Evolutionary conservation across 129 eudicot species (phyloP).

Genomic region (Kitagawia praeruptora): DNA sequence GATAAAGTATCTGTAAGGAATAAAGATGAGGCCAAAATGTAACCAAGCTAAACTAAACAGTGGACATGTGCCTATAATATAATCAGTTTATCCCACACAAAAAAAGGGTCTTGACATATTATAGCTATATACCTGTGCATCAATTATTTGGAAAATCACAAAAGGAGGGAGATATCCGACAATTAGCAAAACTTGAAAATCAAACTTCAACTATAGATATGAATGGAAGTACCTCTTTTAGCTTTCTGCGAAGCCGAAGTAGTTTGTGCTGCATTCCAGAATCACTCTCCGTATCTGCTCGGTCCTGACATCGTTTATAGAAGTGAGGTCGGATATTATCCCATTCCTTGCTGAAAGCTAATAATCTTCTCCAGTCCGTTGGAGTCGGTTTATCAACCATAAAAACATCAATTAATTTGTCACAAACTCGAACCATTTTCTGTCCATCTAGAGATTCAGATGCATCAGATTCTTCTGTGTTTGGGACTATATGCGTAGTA

Average conservation of each 20-base stretch:
- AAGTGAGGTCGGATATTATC: constrained; percentile 56
- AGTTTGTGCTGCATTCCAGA: constrained; percentile 63
- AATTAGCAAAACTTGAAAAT: background rate
- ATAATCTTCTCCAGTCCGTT: constrained; percentile 74
- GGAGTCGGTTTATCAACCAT: constrained; percentile 91
- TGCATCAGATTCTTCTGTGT: constrained; percentile 13
- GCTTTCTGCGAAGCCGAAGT: constrained; percentile 72
- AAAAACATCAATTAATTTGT: constrained; percentile 74
- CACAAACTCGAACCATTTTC: constrained; percentile 65
- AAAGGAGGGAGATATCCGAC: background rate
- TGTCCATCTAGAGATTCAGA: constrained; percentile 26
- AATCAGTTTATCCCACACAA: background rate
- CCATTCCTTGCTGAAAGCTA: constrained; percentile 85
- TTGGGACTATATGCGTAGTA: constrained; percentile 15
- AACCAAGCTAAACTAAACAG: background rate
- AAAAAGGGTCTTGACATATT: background rate
- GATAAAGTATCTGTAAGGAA: background rate
- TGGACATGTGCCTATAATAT: background rate
- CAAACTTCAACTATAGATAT: background rate
- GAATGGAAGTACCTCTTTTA: constrained; percentile 65
- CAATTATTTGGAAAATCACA: background rate
- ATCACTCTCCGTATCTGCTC: constrained; percentile 65
- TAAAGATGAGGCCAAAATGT: background rate
- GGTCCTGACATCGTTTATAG: constrained; percentile 62
- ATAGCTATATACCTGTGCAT: background rate